These are phyloP conservation scores for Lactarius hatsudake DNA, from an alignment of 768 basidiomycete genomes.

Conservation along the genomic window DNA sequence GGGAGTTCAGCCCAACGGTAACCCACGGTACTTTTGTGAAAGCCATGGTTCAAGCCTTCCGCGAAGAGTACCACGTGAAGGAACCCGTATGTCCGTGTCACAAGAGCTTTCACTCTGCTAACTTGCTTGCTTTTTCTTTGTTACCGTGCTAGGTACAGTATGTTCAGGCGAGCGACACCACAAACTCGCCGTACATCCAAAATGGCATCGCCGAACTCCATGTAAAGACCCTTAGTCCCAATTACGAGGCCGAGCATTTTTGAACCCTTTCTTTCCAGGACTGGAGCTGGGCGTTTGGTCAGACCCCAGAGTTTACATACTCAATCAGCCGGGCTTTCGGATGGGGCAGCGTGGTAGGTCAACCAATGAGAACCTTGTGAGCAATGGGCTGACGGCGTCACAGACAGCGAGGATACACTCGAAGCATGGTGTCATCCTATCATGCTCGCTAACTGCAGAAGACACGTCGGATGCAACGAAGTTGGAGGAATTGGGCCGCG, in stretches of 20 bases:
- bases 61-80: slow-evolving; percentile 47
- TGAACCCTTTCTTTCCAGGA: slow-evolving; percentile 44
- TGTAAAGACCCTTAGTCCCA: slow-evolving; percentile 39
- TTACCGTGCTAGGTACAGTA: slow-evolving; percentile 17
- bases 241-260: background rate
- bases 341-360: slow-evolving; percentile 44
- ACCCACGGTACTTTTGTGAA: slow-evolving; percentile 69
- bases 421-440: slow-evolving; percentile 63
- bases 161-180: slow-evolving; percentile 42
- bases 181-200: slow-evolving; percentile 56
- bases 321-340: slow-evolving; percentile 38
- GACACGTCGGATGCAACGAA: slow-evolving; percentile 24
- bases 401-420: slow-evolving; percentile 51
- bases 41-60: slow-evolving; percentile 70
- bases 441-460: slow-evolving; percentile 36
- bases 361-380: background rate
- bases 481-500: slow-evolving; percentile 31
- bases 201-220: slow-evolving; percentile 71
- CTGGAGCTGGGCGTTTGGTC: slow-evolving; percentile 93
- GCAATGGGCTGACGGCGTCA: slow-evolving; percentile 6
- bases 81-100: slow-evolving; percentile 34
- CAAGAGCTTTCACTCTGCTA: background rate
- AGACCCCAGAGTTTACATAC: slow-evolving; percentile 91
- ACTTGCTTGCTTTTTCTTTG: background rate
- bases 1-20: slow-evolving; percentile 46